Evolutionary conservation across 495 filamentous ascomycete genomes (phyloP), one percentile per base, ranked within the genome.

Genomic region (Penicillium malachiteum): DNA sequence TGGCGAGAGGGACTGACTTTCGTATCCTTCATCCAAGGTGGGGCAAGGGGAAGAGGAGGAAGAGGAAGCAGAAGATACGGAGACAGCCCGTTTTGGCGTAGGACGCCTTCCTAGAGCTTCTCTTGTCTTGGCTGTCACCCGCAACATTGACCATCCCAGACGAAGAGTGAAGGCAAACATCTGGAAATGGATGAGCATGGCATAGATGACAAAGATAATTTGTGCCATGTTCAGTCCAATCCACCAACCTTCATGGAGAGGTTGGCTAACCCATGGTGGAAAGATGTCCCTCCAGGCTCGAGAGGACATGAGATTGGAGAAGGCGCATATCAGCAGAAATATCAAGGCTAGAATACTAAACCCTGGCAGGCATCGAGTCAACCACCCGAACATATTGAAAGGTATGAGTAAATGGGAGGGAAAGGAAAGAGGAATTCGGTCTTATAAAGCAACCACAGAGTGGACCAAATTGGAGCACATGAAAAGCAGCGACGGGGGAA

Each of bases 311-410:
- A 67, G 43, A 32, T 64, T 58, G n/a, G 68, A 55, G 40, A 67
- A 69, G 13, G 70, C 64, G 14, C 63, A 57, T 8, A 58, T 46
- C 6, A 71, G 46, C 21, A 66, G 48, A 3, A 59, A 35, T 9
- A 68, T 64, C 35, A 73, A 58, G 1, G 47, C 58, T 13, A 74
- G 58, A n/a, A 74, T 64, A 58, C 71, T 72, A 46, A 74, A 64
- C 33, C 69, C 70, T 14, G 71, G 71, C 35, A 74, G 53, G 58
- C 71, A 74, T 21, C 71, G 65, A 30, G 68, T 68, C n/a, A 59
- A 13, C 71, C 71, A 74, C 30, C 40, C 57, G 46, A 62, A 37
- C 63, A 71, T 69, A 21, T 14, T 62, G 50, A 43, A 35, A 1
- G 40, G 7, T 48, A 46, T 13, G 12, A 34, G 11, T 7, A 21